phyloP scores from a whole-genome alignment of 768 basidiomycete genomes.

The Mycena olivaceomarginata region DNA sequence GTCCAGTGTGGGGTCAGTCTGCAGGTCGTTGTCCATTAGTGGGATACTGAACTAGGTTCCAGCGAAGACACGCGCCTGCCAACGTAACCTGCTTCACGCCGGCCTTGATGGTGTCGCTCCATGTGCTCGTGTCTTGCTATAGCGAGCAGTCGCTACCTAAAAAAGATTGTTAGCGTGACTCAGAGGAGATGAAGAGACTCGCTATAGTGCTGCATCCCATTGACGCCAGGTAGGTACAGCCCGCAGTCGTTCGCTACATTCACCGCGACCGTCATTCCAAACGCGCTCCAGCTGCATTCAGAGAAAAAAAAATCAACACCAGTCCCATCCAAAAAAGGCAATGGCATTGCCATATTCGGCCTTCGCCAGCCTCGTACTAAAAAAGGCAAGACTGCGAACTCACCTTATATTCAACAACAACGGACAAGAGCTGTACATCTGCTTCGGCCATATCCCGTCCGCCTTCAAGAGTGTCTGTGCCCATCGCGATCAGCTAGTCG shows the following conservation, averaged over 20 bases:
- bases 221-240: slow-evolving; percentile 63
- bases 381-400: not conserved
- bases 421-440: slow-evolving; percentile 69
- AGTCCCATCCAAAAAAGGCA: not conserved
- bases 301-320: not conserved
- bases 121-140: slow-evolving; percentile 70
- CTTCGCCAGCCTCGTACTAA: not conserved
- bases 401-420: slow-evolving; percentile 60
- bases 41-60: no score
- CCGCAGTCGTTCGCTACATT: slow-evolving; percentile 65
- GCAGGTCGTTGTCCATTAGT: no score
- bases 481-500: slow-evolving; percentile 46
- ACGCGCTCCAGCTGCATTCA: not conserved
- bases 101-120: slow-evolving; percentile 49
- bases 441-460: slow-evolving; percentile 55
- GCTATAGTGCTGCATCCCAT: slow-evolving; percentile 49
- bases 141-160: slow-evolving; percentile 59
- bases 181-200: slow-evolving; percentile 16
- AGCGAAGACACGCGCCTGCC: no score
- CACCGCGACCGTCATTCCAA: not conserved
- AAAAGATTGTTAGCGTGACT: not conserved
- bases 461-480: slow-evolving; percentile 20
- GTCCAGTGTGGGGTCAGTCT: no score
- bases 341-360: not conserved
- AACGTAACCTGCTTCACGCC: slow-evolving; percentile 17